Evolutionary conservation across 2,329 filamentous ascomycete species (phyloP), one percentile per base, ranked within the genome.

Genomic region (Cryphonectria nitschkei): DNA sequence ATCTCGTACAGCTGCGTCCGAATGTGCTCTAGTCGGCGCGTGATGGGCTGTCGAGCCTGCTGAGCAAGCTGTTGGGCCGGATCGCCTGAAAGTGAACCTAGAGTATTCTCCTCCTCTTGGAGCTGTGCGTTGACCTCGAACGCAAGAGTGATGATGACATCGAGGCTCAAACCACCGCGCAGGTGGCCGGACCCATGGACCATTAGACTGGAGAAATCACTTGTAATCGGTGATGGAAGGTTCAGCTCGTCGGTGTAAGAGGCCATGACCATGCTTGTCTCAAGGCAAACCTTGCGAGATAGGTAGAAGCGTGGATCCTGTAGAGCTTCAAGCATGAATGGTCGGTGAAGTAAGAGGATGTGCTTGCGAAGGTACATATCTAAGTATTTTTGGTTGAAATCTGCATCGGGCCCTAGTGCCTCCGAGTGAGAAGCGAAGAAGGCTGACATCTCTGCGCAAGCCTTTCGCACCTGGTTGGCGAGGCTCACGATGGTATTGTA

Each of bases 351-450:
- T 64, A 76, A 74, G 4, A 78, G 68, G 39, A 75, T 74, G 29
- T 75, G 69, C 19, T 74, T 71, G 16, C 76, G 74, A 62, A 78
- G 67, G 54, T 76, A 76, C 19, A 74, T 73, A 67, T 78, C 76
- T 1, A 77, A 60, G 65, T 75, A 76, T 63, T 75, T 76, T 37
- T 70, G 72, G 60, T 77, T 75, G 52, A 77, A 78, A 16, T 52
- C 70, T 19, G 69, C 43, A 16, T 50, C 62, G 13, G 29, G 65
- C 11, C 50, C 37, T 16, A 34, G 19, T 14, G 34, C 22, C 6
- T 54, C 29, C 3, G 56, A n/a, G 13, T 68, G 39, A 16, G 46
- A 50, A 0, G 74, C 63, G 37, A 77, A 76, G 67, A 74, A 73
- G 2, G 69, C 65, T 1, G 74, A 72, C 0, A 74, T 70, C n/a